Conservation (phyloP, 305 asterid species). For the Galium porrigens region DNA sequence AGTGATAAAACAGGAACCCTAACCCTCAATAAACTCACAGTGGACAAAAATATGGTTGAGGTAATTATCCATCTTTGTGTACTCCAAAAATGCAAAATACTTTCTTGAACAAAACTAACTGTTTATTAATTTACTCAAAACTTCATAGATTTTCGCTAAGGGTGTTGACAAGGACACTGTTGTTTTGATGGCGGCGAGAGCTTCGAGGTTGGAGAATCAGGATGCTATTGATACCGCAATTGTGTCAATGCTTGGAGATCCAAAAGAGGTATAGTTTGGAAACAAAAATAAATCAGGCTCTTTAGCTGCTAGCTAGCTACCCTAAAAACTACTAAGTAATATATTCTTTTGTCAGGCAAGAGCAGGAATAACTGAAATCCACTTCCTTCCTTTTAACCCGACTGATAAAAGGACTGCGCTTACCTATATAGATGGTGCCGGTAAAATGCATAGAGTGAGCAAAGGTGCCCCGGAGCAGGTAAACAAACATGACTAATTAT, state of each 20-base stretch:
- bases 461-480: constrained; percentile 94
- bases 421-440: constrained; percentile 53
- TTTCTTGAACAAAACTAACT: not conserved
- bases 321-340: not conserved
- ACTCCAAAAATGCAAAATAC: not conserved
- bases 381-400: constrained; percentile 77
- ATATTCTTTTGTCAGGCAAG: constrained; percentile 36
- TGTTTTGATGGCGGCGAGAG: constrained; percentile 59
- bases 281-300: not conserved
- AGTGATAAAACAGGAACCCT: constrained; percentile 64
- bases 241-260: constrained; percentile 77
- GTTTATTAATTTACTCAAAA: not conserved
- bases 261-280: constrained; percentile 41
- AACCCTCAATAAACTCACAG: constrained; percentile 55
- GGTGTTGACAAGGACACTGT: constrained; percentile 53
- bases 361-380: constrained; percentile 64
- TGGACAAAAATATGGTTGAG: constrained; percentile 51
- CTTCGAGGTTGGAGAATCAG: constrained; percentile 66
- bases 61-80: constrained; percentile 11
- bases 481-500: not conserved
- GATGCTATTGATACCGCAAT: constrained; percentile 85
- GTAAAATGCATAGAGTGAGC: constrained; percentile 72
- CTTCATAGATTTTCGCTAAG: constrained; percentile 33
- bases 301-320: not conserved
- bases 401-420: constrained; percentile 75